Base-by-base conservation (phyloP, 305 asterid genomes). In the Fraxinus nigra region DNA sequence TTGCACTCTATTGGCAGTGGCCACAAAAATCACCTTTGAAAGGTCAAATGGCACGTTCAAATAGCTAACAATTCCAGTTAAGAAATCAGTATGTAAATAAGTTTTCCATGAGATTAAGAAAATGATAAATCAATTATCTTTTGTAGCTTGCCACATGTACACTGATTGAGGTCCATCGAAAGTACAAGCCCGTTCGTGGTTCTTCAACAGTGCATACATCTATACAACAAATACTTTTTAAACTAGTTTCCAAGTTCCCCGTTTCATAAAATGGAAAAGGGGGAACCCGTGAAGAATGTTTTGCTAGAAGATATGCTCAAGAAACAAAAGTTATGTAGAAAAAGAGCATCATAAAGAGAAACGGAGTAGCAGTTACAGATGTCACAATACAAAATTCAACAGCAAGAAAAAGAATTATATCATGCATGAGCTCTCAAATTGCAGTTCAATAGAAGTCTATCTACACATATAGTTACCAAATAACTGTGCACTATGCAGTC, bases 1-100 rank as follows among this genome's bases (percentile, higher is more conserved):
- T 82, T 95, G 98, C 84, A 91, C 78, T 90, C 96, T 91, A 86
- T 97, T 97, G 72, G 99, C 98, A 85, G 99, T 97, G 76, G 99
- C 97, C 88, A 97, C 99, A 88, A 97, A 97, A 75, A 97, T 90
- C 82, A 97, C 97, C 90, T 94, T 95, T 70, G 99, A 97, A 81
- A 97, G 97, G 91, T 97, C 99, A 85, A 90, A 97, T 18, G 98
- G 99, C 43, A 97, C 98, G 83, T 92, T 95, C 89, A 97, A 87
- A 77, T 97, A 97, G 97, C 99, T 97, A 85, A 84, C 86, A 83
- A 56, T 67, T 48, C 84, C 63, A 84, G 81, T 94, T 87, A 94
- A 95, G 97, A 97, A 78, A 91, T 87, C 85, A 88, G 88, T 43
- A 48, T 16, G 3, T 72, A 28, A 84, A 78, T 56, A 81, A 32